These are phyloP conservation scores for Chernovozyma aurita DNA, from an alignment of 1,139 yeast species.

Conservation along the genomic window DNA sequence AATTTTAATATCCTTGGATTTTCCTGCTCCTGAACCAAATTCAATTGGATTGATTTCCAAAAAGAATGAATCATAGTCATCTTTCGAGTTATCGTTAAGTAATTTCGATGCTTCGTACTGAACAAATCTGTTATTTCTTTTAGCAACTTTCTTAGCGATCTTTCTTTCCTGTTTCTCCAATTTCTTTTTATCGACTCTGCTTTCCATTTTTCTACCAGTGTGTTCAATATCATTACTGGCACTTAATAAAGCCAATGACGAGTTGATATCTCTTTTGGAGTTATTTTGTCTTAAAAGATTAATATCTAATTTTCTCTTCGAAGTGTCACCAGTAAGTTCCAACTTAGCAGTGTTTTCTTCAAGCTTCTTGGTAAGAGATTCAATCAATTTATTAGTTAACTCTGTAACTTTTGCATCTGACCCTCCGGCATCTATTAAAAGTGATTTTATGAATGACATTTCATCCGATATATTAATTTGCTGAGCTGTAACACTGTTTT, in stretches of 20 bases:
- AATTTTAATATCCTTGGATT: conserved; percentile 88
- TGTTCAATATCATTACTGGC: conserved; percentile 85
- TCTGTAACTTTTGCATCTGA: conserved; percentile 45
- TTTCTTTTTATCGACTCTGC: conserved; percentile 93
- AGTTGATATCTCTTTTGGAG: conserved; percentile 68
- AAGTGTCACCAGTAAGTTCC: conserved; percentile 70
- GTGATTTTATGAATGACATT: conserved; percentile 56
- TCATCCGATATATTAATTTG: conserved; percentile 65
- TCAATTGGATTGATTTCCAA: conserved; percentile 93
- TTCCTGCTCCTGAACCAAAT: conserved; percentile 86
- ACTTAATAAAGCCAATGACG: conserved; percentile 67
- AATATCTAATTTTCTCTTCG: conserved; percentile 73
- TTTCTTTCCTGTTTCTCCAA: conserved; percentile 95
- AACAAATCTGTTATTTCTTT: conserved; percentile 83
- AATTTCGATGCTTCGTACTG: conserved; percentile 91
- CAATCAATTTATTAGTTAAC: conserved; percentile 42
- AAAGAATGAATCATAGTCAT: conserved; percentile 91
- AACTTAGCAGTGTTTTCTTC: conserved; percentile 68
- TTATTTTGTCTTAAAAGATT: conserved; percentile 54
- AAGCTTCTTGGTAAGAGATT: conserved; percentile 52
- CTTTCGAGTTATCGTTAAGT: conserved; percentile 53
- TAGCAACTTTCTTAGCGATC: conserved; percentile 94
- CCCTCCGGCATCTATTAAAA: conserved; percentile 83
- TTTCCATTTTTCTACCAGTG: conserved; percentile 86
- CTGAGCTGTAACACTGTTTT: conserved; percentile 77